Evolutionary conservation across 345 rosid genomes (phyloP).

Genomic region (Hevea brasiliensis): DNA sequence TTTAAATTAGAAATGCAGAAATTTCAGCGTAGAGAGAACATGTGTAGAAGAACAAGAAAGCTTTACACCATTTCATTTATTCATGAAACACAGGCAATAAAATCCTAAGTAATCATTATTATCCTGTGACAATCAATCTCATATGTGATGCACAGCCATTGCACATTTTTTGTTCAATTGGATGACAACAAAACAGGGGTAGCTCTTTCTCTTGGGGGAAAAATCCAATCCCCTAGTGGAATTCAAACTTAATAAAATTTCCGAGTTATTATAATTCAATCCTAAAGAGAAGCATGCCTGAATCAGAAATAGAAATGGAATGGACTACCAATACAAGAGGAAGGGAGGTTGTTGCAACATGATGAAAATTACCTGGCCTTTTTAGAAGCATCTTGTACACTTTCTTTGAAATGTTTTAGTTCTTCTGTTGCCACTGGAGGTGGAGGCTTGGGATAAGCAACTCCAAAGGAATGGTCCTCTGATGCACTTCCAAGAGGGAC

Average conservation of each 20-base stretch:
- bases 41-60: background rate
- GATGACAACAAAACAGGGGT: background rate
- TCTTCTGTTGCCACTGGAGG: constrained; percentile 75
- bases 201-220: background rate
- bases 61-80: background rate
- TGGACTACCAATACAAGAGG: constrained; percentile 4
- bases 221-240: background rate
- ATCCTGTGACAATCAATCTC: background rate
- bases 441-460: constrained; percentile 51
- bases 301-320: background rate
- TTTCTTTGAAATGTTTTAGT: constrained; percentile 82
- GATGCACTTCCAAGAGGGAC: constrained; percentile 54
- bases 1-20: background rate
- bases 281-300: background rate
- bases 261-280: background rate
- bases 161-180: too few relatives aligned
- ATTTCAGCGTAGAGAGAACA: background rate
- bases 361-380: constrained; percentile 66
- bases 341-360: background rate
- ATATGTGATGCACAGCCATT: background rate
- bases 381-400: constrained; percentile 71
- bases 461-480: constrained; percentile 69
- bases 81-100: constrained; percentile 20
- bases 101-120: background rate
- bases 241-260: background rate